These are phyloP conservation scores for Arthrobotrys pseudoclavata DNA, from an alignment of 2,329 filamentous ascomycete species.

Conservation along the genomic window DNA sequence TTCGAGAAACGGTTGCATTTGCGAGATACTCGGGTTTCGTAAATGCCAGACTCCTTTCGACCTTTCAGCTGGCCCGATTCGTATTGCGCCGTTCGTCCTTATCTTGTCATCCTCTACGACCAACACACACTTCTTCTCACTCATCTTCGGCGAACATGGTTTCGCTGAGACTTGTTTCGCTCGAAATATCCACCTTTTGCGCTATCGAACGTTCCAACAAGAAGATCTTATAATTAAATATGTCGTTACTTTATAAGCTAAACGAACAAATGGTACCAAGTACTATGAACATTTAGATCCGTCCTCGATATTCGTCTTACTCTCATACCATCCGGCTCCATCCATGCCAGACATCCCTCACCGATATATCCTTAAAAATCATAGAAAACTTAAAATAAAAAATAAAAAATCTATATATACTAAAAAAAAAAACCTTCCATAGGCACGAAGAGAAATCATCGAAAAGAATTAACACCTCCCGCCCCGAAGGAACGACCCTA, in stretches of 20 bases:
- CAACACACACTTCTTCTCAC: not conserved
- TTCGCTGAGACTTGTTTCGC: too few species aligned
- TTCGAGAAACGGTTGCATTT: constrained; percentile 15
- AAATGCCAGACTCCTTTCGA: not conserved
- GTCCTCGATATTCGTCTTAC: not conserved
- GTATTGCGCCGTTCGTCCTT: constrained; percentile 11
- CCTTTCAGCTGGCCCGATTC: not conserved
- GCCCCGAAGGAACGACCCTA: constrained; percentile 1
- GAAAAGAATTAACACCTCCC: constrained; percentile 10
- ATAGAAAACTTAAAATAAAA: constrained; percentile 13
- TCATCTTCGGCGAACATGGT: not conserved
- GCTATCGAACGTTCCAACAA: not conserved
- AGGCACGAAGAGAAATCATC: constrained; percentile 16
- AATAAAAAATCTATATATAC: constrained; percentile 30
- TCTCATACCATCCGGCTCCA: not conserved
- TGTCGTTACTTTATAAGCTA: constrained; percentile 15
- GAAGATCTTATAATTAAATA: constrained; percentile 4
- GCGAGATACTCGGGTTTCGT: constrained; percentile 8
- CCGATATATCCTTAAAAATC: not conserved
- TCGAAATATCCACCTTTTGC: constrained; percentile 1
- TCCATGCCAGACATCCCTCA: not conserved
- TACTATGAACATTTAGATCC: constrained; percentile 18
- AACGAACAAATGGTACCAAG: not conserved
- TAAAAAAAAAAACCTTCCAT: not conserved
- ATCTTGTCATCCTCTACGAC: not conserved